These are phyloP conservation scores for Pseudisothecium myosuroides DNA, from an alignment of 225 moss, liverwort and hornwort species.

Conservation along the genomic window DNA sequence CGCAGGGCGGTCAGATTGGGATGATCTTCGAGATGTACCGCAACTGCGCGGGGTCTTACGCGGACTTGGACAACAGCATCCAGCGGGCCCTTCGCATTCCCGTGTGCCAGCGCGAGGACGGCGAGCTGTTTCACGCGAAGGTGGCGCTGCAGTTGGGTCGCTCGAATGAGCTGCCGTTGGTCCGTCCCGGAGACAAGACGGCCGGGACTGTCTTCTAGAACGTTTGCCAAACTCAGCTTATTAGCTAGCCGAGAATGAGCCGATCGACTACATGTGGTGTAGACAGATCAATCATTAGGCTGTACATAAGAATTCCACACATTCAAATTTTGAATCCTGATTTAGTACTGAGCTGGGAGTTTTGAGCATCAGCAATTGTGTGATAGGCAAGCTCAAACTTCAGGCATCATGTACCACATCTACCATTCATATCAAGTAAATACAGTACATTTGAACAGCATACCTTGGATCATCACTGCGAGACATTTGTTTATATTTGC, in stretches of 20 bases:
- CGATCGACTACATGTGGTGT: too few relatives aligned
- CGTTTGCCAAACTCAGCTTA: fast-evolving
- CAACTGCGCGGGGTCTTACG: constrained; percentile 10
- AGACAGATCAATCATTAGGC: background rate
- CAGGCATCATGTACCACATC: background rate
- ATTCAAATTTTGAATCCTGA: background rate
- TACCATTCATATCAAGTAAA: too few relatives aligned
- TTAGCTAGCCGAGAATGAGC: background rate
- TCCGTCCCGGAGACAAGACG: constrained; percentile 22
- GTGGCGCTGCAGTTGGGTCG: constrained; percentile 59
- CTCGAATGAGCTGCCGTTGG: constrained; percentile 23
- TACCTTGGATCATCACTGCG: background rate
- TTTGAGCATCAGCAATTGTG: background rate
- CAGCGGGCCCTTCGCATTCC: background rate
- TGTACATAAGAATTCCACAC: background rate
- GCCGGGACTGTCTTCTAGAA: background rate
- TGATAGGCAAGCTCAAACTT: background rate
- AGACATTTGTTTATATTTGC: background rate
- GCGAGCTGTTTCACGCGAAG: constrained; percentile 1
- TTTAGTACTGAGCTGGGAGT: background rate
- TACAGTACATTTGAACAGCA: background rate
- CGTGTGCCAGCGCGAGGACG: constrained; percentile 4
- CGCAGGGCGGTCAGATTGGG: constrained; percentile 5
- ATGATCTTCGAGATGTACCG: constrained; percentile 24
- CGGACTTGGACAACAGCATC: constrained; percentile 1